Percentiles rank a stretch among this genome's conserved stretches.
These are phyloP conservation scores for Rhexocercosporidium sp. DNA, from an alignment of 2,329 filamentous ascomycete genomes.

Conservation along the genomic window DNA sequence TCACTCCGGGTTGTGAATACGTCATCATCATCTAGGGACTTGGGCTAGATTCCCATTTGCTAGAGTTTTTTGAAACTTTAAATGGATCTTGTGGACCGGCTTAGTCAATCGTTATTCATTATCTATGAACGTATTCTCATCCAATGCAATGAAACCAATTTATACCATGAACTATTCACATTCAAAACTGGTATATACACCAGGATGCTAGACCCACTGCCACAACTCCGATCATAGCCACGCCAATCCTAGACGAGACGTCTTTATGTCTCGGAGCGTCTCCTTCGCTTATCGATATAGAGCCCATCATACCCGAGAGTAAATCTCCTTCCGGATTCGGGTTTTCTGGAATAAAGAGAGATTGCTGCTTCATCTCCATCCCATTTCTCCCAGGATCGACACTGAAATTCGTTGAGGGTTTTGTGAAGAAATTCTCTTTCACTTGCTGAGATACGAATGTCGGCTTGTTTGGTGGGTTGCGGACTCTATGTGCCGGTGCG, in stretches of 20 bases:
- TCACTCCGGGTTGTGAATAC: too few relatives aligned
- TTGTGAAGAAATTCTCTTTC: conserved; percentile 57
- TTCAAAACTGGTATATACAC: conserved; percentile 5
- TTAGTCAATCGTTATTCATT: neutral
- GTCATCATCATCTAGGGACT: too few relatives aligned
- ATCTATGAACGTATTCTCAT: neutral
- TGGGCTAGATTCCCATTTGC: too few relatives aligned
- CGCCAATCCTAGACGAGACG: neutral
- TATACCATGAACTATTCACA: neutral
- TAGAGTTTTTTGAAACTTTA: too few relatives aligned
- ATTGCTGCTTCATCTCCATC: conserved; percentile 11
- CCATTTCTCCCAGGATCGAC: neutral
- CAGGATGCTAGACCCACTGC: neutral
- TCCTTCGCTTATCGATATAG: conserved; percentile 1
- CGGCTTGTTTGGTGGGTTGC: conserved; percentile 65
- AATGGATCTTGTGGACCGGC: too few relatives aligned
- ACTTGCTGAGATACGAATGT: conserved; percentile 51
- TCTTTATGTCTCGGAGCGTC: neutral
- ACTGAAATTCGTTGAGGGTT: neutral
- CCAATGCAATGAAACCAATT: neutral
- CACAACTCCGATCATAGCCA: neutral
- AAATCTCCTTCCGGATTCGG: conserved; percentile 10
- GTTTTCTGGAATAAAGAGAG: conserved; percentile 7
- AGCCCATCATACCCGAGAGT: conserved; percentile 1
- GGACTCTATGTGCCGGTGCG: conserved; percentile 64